Evolutionary conservation across 495 filamentous ascomycete genomes (phyloP), one percentile per base, ranked within the genome.

Genomic region (Mycothermus thermophilus): DNA sequence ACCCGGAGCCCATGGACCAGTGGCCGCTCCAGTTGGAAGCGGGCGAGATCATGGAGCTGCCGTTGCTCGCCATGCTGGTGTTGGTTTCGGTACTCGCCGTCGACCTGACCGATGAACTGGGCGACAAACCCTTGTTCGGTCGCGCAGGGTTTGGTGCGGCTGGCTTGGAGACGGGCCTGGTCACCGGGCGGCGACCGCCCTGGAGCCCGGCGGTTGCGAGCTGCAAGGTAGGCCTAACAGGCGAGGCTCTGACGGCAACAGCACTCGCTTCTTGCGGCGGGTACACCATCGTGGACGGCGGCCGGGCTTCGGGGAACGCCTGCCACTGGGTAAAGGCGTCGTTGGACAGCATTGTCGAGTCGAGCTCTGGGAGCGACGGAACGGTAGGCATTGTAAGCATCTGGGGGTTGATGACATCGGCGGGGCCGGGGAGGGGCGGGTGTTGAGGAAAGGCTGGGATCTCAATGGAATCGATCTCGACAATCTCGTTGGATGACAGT

Each of bases 391-490:
- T 30, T 17, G 50, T 40, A 1, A 58, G 47, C 2, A 43, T 40
- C 37, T 56, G 54, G 11, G 56, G 54, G 31, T 59, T 30, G 27
- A 57, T 52, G 7, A 29, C 41, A 16, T 41, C 41, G 28, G 35
- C 38, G 28, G 43, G 26, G 5, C 26, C 29, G 13, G 43, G 30
- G 11, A 37, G 14, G n/a, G 39, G 43, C 11, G 25, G 17, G 13
- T 35, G 4, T 11, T 30, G 20, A 27, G 32, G 14, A 13, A 40
- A 11, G 25, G 27, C n/a, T n/a, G n/a, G 32, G 11, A 58, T 40
- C 28, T 60, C 57, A 11, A 39, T 51, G n/a, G 64, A 66, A 42
- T 66, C 62, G 39, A 64, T 50, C 34, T 67, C 62, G 23, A 60
- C 45, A 28, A 64, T 60, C 44, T 62, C 59, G 25, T 37, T 57